Conservation (phyloP, 2,329 filamentous ascomycete genomes). For the Aspergillus sp. region DNA sequence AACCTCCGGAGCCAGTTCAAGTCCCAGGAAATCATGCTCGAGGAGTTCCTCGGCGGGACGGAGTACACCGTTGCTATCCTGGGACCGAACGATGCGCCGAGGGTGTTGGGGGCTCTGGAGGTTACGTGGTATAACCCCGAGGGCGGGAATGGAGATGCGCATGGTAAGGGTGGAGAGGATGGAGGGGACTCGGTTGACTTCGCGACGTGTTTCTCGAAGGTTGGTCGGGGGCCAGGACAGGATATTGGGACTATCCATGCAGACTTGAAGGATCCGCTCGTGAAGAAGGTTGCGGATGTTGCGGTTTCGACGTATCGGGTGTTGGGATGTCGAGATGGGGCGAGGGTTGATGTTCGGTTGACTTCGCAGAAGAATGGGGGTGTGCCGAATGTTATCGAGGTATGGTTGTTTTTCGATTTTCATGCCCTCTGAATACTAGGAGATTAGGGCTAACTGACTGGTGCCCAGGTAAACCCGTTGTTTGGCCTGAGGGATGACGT, state of each 20-base stretch:
- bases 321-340: constrained; percentile 22
- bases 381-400: constrained; percentile 21
- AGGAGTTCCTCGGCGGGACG: constrained; percentile 28
- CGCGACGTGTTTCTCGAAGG: constrained; percentile 16
- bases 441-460: neutral
- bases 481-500: neutral
- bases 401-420: neutral
- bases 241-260: constrained; percentile 9
- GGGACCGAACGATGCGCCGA: constrained; percentile 22
- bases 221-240: constrained; percentile 4
- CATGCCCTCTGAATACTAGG: neutral
- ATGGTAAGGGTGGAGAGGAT: neutral
- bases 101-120: constrained; percentile 25
- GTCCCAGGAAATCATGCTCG: constrained; percentile 25
- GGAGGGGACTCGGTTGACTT: constrained; percentile 3
- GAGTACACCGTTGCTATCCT: constrained; percentile 32
- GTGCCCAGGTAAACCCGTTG: neutral
- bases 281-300: constrained; percentile 16
- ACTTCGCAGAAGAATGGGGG: neutral
- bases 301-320: constrained; percentile 19
- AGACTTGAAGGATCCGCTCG: constrained; percentile 14
- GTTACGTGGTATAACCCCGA: constrained; percentile 16
- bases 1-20: constrained; percentile 19
- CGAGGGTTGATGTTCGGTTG: constrained; percentile 25
- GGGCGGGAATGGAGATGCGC: neutral